A percentile compares a stretch with the other conserved stretches of the same genome.
Conservation (phyloP, 495 filamentous ascomycete genomes). For the Aspergillus panamensis region DNA sequence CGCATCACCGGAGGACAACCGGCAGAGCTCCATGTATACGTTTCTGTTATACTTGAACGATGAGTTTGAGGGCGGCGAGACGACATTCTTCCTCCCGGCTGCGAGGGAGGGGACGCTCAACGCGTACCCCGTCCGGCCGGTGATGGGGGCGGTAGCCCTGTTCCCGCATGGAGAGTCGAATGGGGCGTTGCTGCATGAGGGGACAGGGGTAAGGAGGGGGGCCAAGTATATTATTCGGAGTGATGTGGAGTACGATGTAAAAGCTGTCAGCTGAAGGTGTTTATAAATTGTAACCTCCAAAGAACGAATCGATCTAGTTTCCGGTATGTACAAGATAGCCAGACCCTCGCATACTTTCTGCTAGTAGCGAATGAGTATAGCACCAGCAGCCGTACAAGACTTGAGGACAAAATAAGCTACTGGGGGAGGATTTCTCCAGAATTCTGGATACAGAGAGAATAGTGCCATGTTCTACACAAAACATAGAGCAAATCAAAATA, state of each 20-base stretch:
- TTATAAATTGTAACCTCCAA: too few relatives aligned
- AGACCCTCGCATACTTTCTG: too few relatives aligned
- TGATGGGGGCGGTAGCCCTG: slow-evolving; percentile 40
- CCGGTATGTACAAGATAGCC: too few relatives aligned
- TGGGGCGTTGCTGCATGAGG: slow-evolving; percentile 39
- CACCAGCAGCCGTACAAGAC: too few relatives aligned
- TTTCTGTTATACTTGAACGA: slow-evolving; percentile 41
- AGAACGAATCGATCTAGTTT: too few relatives aligned
- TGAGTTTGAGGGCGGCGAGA: slow-evolving; percentile 42
- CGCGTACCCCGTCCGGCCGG: slow-evolving; percentile 38
- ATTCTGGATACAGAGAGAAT: too few relatives aligned
- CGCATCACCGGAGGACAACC: slow-evolving; percentile 32
- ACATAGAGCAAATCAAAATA: too few relatives aligned
- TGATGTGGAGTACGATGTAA: slow-evolving; percentile 42
- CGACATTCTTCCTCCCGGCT: slow-evolving; percentile 39
- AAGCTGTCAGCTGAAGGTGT: neutral
- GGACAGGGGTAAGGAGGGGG: slow-evolving; percentile 36
- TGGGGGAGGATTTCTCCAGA: too few relatives aligned
- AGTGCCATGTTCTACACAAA: too few relatives aligned
- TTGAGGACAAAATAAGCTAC: too few relatives aligned
- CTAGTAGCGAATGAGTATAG: too few relatives aligned
- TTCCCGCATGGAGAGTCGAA: slow-evolving; percentile 41
- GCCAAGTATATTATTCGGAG: slow-evolving; percentile 42
- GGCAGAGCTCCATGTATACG: slow-evolving; percentile 42
- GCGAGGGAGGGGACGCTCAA: slow-evolving; percentile 35